Percentiles rank a stretch among this genome's conserved stretches.
These are phyloP conservation scores for Pseudognaphalium luteoalbum DNA, from an alignment of 129 eudicot species.

Conservation along the genomic window DNA sequence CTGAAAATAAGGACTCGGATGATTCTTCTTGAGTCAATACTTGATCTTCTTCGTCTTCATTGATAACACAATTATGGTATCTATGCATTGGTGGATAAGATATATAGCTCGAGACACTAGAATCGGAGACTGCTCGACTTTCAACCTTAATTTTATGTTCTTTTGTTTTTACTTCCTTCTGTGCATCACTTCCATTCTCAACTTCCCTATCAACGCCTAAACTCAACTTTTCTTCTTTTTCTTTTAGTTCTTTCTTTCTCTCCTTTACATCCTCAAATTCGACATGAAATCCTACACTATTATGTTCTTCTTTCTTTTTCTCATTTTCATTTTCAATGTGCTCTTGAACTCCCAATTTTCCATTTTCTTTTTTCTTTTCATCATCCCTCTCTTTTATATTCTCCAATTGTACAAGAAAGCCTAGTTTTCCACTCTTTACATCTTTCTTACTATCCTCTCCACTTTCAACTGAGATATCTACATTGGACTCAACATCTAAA, in stretches of 20 bases:
- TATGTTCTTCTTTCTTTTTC: slow-evolving; percentile 9
- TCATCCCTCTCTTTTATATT: slow-evolving; percentile 29
- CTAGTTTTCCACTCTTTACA: slow-evolving; percentile 22
- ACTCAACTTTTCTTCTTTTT: background rate
- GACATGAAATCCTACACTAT: background rate
- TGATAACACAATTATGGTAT: slow-evolving; percentile 32
- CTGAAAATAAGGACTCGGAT: slow-evolving; percentile 61
- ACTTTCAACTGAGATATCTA: slow-evolving; percentile 31
- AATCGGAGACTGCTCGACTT: slow-evolving; percentile 34
- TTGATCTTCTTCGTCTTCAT: slow-evolving; percentile 27
- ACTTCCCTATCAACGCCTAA: background rate
- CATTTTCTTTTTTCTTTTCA: slow-evolving; percentile 19
- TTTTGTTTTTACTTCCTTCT: slow-evolving; percentile 11
- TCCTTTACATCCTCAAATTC: slow-evolving; percentile 25
- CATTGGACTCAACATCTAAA: slow-evolving; percentile 25
- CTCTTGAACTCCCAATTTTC: slow-evolving; percentile 24
- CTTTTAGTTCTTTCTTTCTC: slow-evolving; percentile 15
- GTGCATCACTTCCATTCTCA: slow-evolving; percentile 9
- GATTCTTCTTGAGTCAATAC: slow-evolving; percentile 40
- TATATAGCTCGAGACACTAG: slow-evolving; percentile 50
- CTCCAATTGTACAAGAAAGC: slow-evolving; percentile 28
- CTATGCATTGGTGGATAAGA: slow-evolving; percentile 53
- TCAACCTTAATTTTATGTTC: slow-evolving; percentile 16
- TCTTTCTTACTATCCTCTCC: slow-evolving; percentile 27
- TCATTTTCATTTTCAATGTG: slow-evolving; percentile 28